phyloP scores from a whole-genome alignment of 2,329 filamentous ascomycete species.

The Penicillium sp. region DNA sequence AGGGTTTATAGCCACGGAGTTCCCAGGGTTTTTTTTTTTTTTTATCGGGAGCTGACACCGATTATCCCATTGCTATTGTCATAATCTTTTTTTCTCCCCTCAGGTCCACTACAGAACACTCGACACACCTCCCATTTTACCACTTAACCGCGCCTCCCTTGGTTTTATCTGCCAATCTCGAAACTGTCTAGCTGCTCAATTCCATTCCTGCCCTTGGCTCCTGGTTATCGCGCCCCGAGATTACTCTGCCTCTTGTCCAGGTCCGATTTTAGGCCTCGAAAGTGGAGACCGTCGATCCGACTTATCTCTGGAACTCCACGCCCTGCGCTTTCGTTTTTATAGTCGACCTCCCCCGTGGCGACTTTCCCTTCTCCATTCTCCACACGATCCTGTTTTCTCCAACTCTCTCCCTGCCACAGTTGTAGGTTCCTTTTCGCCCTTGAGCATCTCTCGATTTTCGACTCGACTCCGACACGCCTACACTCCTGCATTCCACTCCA shows the following conservation, averaged over 20 bases:
- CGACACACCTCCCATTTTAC: background rate
- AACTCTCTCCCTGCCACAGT: slow-evolving; percentile 1
- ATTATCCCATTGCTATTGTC: slow-evolving; percentile 30
- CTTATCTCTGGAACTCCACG: slow-evolving; percentile 15
- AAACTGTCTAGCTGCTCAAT: background rate
- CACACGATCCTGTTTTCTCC: slow-evolving; percentile 3
- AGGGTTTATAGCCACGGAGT: background rate
- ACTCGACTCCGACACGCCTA: slow-evolving; percentile 2
- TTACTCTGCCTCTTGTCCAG: slow-evolving; percentile 11
- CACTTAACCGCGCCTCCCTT: slow-evolving; percentile 18
- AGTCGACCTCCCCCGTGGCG: slow-evolving; percentile 19
- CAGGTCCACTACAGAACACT: background rate
- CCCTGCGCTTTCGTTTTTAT: slow-evolving; percentile 21
- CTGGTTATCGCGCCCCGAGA: background rate
- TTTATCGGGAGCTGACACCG: slow-evolving; percentile 1
- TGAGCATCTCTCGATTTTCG: background rate
- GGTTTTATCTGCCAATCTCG: slow-evolving; percentile 3
- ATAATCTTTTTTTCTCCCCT: slow-evolving; percentile 14
- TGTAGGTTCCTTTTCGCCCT: background rate
- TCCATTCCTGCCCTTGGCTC: background rate
- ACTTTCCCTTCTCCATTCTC: slow-evolving; percentile 15
- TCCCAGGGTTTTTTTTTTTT: background rate
- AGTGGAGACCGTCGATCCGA: slow-evolving; percentile 24
- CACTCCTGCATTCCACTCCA: background rate
- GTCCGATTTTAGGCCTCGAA: slow-evolving; percentile 17